Percentiles rank a stretch among this genome's conserved stretches.
Conservation (phyloP, 1,284 basidiomycete genomes). For the Entoloma clypeatum region DNA sequence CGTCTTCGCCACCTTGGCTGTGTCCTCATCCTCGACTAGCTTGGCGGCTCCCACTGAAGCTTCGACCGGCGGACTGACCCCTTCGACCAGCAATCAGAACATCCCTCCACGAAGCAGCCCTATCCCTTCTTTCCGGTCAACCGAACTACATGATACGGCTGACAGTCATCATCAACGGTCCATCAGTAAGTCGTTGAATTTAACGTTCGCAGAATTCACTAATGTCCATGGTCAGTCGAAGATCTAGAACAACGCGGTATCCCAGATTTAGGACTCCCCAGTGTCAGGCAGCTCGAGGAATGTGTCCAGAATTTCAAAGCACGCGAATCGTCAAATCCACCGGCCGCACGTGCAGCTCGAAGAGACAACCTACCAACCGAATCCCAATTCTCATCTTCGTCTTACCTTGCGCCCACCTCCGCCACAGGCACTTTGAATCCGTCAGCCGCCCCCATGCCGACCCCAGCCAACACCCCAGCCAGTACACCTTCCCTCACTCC, state of each 20-base stretch:
- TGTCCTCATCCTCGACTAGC: constrained; percentile 43
- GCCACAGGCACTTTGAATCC: constrained; percentile 5
- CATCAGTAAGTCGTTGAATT: neutral
- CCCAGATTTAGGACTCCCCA: no score
- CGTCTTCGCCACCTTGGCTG: constrained; percentile 40
- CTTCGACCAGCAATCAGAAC: constrained; percentile 22
- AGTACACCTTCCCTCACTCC: neutral
- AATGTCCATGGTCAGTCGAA: neutral
- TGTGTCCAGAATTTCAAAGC: neutral
- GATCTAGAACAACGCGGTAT: no score
- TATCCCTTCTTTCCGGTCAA: constrained; percentile 2
- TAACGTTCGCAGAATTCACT: neutral
- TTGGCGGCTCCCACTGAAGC: constrained; percentile 39
- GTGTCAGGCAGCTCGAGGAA: neutral
- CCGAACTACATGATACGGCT: constrained; percentile 10
- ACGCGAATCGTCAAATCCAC: neutral
- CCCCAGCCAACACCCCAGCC: constrained; percentile 5
- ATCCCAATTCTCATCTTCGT: neutral
- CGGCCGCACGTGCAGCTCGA: constrained; percentile 1
- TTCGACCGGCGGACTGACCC: constrained; percentile 23
- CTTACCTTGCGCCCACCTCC: constrained; percentile 7
- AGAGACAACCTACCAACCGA: constrained; percentile 9
- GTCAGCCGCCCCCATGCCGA: constrained; percentile 5
- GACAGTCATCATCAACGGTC: constrained; percentile 5
- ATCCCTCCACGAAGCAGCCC: constrained; percentile 15